Percentiles rank a stretch among this genome's conserved stretches.
Evolutionary conservation across 2,329 filamentous ascomycete genomes (phyloP).

Genomic region (Colletotrichum chrysophilum): DNA sequence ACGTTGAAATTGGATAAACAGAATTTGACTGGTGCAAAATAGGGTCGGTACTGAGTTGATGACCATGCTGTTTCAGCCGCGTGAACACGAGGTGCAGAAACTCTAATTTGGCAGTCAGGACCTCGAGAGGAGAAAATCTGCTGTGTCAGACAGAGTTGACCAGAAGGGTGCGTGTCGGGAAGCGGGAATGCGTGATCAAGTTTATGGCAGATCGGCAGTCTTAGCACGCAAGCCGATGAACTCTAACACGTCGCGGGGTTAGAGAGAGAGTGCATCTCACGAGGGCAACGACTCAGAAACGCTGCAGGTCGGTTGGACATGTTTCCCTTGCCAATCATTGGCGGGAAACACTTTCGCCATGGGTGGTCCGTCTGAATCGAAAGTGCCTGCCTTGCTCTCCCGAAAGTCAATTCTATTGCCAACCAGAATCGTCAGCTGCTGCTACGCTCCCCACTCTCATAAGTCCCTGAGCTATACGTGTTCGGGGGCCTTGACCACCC

Average conservation of each 20-base stretch:
- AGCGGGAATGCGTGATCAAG: background rate
- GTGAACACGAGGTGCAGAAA: background rate
- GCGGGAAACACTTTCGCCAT: background rate
- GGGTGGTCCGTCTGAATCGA: background rate
- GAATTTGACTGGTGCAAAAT: conserved; percentile 14
- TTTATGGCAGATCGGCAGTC: background rate
- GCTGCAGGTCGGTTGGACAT: background rate
- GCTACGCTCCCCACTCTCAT: background rate
- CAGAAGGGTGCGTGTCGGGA: background rate
- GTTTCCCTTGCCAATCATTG: background rate
- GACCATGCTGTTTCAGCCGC: conserved; percentile 2
- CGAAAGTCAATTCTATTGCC: conserved; percentile 5
- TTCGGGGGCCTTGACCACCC: background rate
- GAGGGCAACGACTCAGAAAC: background rate
- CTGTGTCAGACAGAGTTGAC: background rate
- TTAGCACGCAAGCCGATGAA: background rate
- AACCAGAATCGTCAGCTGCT: background rate
- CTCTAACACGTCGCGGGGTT: background rate
- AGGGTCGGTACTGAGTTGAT: background rate
- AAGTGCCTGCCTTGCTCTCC: background rate
- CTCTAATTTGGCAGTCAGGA: background rate
- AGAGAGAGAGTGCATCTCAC: background rate
- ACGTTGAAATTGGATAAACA: background rate
- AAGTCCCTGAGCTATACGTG: conserved; percentile 1
- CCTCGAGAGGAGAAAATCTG: background rate